Evolutionary conservation across 495 filamentous ascomycete genomes (phyloP).

Genomic region (Tuber microsphaerosporum): DNA sequence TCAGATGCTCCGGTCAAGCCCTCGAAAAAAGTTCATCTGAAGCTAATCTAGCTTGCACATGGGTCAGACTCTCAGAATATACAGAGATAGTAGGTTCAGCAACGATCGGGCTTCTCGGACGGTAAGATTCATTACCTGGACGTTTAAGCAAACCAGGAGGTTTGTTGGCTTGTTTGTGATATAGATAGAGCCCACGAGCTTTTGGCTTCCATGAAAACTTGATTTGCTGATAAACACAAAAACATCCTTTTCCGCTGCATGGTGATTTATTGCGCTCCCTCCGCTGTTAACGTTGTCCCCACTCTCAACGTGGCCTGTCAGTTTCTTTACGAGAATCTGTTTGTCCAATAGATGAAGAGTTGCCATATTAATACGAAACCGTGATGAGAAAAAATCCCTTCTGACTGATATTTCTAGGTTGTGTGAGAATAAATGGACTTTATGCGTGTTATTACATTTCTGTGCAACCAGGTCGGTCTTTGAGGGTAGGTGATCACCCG

Average conservation of each 20-base stretch:
- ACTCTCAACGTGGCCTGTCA: slow-evolving; percentile 4
- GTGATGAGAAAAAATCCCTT: slow-evolving; percentile 4
- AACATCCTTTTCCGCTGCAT: slow-evolving; percentile 39
- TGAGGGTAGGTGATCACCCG: slow-evolving; percentile 31
- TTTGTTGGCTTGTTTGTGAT: neutral
- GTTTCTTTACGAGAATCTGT: neutral
- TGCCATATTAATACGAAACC: neutral
- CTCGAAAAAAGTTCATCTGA: neutral
- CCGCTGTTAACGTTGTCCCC: slow-evolving; percentile 5
- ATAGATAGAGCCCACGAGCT: neutral
- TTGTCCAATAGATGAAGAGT: slow-evolving; percentile 4
- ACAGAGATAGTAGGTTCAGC: slow-evolving; percentile 39
- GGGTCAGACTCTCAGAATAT: slow-evolving; percentile 26
- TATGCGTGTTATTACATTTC: slow-evolving; percentile 37
- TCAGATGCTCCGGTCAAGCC: neutral
- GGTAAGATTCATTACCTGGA: slow-evolving; percentile 17
- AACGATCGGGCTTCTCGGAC: slow-evolving; percentile 40
- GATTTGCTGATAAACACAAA: slow-evolving; percentile 26
- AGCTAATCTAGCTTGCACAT: neutral
- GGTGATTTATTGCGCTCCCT: slow-evolving; percentile 20
- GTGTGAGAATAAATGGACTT: slow-evolving; percentile 39
- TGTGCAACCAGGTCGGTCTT: slow-evolving; percentile 33
- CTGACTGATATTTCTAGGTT: slow-evolving; percentile 32
- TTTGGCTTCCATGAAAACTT: neutral
- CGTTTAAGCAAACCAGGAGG: neutral